These are phyloP conservation scores for Huntiella savannae DNA, from an alignment of 2,329 filamentous ascomycete species.

Conservation along the genomic window DNA sequence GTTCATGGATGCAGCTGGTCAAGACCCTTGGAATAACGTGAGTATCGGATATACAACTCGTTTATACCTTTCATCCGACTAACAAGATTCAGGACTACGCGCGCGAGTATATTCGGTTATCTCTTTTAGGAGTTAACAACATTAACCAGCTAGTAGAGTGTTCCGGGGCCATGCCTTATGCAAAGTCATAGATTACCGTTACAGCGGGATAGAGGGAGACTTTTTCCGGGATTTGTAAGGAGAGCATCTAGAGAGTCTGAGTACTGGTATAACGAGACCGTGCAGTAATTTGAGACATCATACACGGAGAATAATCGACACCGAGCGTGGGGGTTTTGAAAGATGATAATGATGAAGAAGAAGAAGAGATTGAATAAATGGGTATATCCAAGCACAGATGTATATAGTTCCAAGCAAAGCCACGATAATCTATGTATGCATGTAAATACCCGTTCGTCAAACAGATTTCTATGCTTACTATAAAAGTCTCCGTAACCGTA, in stretches of 20 bases:
- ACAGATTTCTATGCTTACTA: too few species aligned
- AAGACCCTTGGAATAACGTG: conserved; percentile 24
- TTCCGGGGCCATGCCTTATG: conserved; percentile 29
- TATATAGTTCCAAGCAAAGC: too few species aligned
- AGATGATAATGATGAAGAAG: not conserved
- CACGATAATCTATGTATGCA: too few species aligned
- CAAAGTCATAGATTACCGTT: conserved; percentile 4
- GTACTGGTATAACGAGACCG: too few species aligned
- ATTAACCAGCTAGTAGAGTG: conserved; percentile 36
- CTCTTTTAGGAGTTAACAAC: conserved; percentile 35
- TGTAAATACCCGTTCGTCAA: too few species aligned
- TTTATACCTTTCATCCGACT: not conserved
- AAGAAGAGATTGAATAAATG: not conserved
- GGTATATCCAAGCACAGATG: too few species aligned
- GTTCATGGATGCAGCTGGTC: conserved; percentile 20
- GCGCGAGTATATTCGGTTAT: conserved; percentile 33
- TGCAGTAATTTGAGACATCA: too few species aligned
- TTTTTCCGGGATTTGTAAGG: too few species aligned
- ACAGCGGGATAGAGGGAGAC: not conserved
- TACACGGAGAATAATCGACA: not conserved
- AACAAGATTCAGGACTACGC: conserved; percentile 24
- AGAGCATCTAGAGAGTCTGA: too few species aligned
- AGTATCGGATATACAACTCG: conserved; percentile 10
- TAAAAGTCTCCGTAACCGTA: too few species aligned
- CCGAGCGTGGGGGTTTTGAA: conserved; percentile 3